phyloP scores from a whole-genome alignment of 805 yeast genomes.

The Spathaspora boniae region DNA sequence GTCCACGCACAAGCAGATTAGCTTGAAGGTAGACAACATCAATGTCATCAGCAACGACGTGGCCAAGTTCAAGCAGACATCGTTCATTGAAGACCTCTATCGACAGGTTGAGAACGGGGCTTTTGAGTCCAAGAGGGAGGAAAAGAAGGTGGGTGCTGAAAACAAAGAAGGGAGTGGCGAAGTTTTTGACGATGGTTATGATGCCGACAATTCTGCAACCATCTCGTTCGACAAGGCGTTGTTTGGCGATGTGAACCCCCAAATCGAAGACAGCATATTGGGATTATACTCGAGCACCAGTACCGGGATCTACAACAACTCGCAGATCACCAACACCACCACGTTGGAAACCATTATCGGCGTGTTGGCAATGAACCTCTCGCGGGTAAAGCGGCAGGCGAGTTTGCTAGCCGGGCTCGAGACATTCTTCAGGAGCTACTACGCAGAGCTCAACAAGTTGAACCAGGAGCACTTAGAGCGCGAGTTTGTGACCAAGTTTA shows the following conservation, averaged over 20 bases:
- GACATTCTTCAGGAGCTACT: conserved; percentile 51
- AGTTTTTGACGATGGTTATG: conserved; percentile 28
- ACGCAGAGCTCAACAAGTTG: conserved; percentile 20
- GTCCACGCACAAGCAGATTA: conserved; percentile 77
- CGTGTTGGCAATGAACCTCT: conserved; percentile 50
- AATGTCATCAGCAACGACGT: conserved; percentile 37
- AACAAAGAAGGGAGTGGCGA: conserved; percentile 6
- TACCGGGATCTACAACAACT: conserved; percentile 56
- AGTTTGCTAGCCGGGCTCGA: conserved; percentile 53
- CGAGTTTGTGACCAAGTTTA: conserved; percentile 14
- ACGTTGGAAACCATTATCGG: conserved; percentile 55
- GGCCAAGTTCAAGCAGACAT: conserved; percentile 18
- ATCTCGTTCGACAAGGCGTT: conserved; percentile 53
- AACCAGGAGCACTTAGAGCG: conserved; percentile 22
- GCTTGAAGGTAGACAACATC: conserved; percentile 76
- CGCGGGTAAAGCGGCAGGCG: conserved; percentile 57
- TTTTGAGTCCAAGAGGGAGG: conserved; percentile 4
- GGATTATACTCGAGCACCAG: conserved; percentile 46
- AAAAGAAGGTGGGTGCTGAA: conserved; percentile 6
- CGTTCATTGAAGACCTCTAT: too few species aligned
- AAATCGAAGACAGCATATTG: conserved; percentile 47
- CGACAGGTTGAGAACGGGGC: too few species aligned
- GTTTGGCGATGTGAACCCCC: conserved; percentile 55
- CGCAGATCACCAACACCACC: conserved; percentile 56
- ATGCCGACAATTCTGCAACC: not conserved